phyloP scores from a whole-genome alignment of 1,284 basidiomycete genomes.

The Ceratobasidium sp. region DNA sequence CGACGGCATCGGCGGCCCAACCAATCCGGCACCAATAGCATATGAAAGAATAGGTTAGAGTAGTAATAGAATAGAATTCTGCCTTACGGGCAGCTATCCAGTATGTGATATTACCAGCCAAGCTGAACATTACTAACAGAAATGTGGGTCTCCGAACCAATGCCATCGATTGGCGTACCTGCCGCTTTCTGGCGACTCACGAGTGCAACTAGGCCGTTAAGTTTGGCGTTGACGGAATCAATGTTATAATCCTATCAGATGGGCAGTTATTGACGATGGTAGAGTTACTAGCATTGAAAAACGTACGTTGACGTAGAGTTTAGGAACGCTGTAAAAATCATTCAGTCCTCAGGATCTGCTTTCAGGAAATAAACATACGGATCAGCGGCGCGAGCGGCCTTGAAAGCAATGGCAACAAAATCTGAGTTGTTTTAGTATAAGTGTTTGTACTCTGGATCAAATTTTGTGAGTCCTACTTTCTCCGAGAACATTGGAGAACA shows the following conservation, averaged over 20 bases:
- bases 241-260: conserved; percentile 35
- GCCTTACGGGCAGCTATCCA: no score
- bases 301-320: conserved; percentile 49
- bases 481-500: no score
- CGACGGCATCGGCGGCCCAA: no score
- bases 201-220: conserved; percentile 68
- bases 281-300: neutral
- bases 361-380: neutral
- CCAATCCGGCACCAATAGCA: no score
- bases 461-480: no score
- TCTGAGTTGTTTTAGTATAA: neutral
- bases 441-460: no score
- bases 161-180: conserved; percentile 57
- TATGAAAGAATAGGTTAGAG: no score
- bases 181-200: conserved; percentile 62
- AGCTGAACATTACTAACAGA: conserved; percentile 47
- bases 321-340: conserved; percentile 37
- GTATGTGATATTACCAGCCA: conserved; percentile 70
- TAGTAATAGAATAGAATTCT: no score
- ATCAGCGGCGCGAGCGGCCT: conserved; percentile 26
- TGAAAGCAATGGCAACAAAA: conserved; percentile 26
- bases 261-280: no score
- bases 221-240: conserved; percentile 58
- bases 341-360: neutral
- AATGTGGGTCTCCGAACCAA: conserved; percentile 59